Percentiles rank a stretch among this genome's conserved stretches.
Evolutionary conservation across 2,329 filamentous ascomycete genomes (phyloP).

Genomic region (Albophoma yamanashiensis): DNA sequence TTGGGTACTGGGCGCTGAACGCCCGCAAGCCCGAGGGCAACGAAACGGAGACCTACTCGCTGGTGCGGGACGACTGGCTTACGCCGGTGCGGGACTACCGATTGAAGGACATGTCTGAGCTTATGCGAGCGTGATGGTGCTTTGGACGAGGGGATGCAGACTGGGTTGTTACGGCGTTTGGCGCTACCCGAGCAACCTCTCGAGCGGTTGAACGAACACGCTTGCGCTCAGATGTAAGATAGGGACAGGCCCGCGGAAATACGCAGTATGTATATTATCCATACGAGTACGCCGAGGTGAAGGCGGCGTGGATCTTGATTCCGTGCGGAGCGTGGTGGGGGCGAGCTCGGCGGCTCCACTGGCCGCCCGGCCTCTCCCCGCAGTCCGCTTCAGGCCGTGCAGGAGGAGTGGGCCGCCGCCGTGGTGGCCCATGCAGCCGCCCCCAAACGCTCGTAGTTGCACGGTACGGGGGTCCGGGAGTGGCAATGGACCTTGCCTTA

Average conservation of each 20-base stretch:
- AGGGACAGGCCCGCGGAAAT: too few species aligned
- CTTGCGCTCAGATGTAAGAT: neutral
- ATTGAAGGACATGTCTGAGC: slow-evolving; percentile 48
- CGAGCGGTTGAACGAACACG: too few species aligned
- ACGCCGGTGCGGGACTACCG: slow-evolving; percentile 52
- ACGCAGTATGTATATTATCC: too few species aligned
- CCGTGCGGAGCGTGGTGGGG: neutral
- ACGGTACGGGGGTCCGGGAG: too few species aligned
- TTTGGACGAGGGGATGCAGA: neutral
- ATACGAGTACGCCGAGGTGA: neutral
- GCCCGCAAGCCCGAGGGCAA: slow-evolving; percentile 50
- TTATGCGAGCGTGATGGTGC: slow-evolving; percentile 25
- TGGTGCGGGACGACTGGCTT: slow-evolving; percentile 54
- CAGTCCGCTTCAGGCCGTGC: neutral
- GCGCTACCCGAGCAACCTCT: neutral
- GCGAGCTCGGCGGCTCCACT: neutral
- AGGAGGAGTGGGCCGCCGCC: neutral
- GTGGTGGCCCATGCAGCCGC: neutral
- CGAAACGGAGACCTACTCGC: slow-evolving; percentile 47
- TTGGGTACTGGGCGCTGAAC: slow-evolving; percentile 63
- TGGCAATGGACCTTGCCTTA: too few species aligned
- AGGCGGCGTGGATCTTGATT: neutral
- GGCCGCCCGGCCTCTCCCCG: neutral
- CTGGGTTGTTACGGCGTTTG: neutral
- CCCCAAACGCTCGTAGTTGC: too few species aligned